Evolutionary conservation across 306 rosid genomes (phyloP).

Genomic region (Mimosa pudica): DNA sequence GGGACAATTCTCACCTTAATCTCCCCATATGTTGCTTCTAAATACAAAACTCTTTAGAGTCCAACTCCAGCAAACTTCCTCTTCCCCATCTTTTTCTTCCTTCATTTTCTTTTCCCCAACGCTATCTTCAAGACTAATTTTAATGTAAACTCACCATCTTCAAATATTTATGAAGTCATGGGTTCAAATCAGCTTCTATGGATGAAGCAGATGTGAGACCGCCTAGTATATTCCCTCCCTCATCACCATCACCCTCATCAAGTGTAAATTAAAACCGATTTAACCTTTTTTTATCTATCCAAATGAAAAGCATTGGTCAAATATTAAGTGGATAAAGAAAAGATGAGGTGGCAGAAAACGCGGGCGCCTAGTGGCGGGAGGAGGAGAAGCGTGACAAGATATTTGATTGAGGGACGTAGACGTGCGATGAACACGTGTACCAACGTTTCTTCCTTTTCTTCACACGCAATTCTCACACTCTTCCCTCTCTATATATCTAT

Average conservation of each 20-base stretch:
- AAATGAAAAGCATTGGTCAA: too few relatives aligned
- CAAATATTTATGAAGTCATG: too few relatives aligned
- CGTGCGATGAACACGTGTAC: conserved; percentile 58
- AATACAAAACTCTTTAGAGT: not conserved
- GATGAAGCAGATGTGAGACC: too few relatives aligned
- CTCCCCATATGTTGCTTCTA: not conserved
- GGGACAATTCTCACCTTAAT: not conserved
- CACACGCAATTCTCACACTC: conserved; percentile 86
- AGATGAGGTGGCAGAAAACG: conserved; percentile 21
- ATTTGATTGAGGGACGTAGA: conserved; percentile 63
- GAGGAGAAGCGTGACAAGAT: conserved; percentile 49
- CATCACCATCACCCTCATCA: too few relatives aligned
- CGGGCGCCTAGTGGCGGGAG: not conserved
- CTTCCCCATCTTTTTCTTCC: not conserved
- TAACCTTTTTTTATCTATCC: too few relatives aligned
- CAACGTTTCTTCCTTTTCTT: conserved; percentile 56
- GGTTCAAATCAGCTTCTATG: too few relatives aligned
- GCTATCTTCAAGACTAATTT: not conserved
- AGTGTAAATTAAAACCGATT: too few relatives aligned
- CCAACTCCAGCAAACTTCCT: not conserved
- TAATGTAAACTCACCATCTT: not conserved
- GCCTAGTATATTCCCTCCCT: too few relatives aligned
- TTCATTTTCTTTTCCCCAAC: not conserved
- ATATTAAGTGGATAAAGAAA: too few relatives aligned
- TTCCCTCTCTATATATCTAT: conserved; percentile 26